Evolutionary conservation across 2,329 filamentous ascomycete species (phyloP), one percentile per base, ranked within the genome.

Genomic region (Neodidymelliopsis sp.): DNA sequence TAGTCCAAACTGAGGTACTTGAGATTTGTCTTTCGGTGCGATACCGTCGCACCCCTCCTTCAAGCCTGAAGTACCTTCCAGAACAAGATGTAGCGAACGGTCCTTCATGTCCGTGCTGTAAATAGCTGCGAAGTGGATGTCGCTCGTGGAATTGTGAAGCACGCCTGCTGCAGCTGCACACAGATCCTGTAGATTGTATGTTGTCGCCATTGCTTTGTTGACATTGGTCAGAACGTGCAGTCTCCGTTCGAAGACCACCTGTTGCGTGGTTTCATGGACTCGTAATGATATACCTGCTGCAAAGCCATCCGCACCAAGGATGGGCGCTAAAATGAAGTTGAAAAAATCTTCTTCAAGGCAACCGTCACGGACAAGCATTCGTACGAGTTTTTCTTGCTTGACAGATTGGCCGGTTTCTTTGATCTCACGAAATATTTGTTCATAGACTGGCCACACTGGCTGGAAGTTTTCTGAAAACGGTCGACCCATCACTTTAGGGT

Each of bases 281-380:
- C 88, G 88, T 62, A 91, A 91, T 66, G 90, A 91, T 0, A 92
- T 70, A 1, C 87, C 89, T 44, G 87, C 82, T 8, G 91, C 86
- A 9, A 81, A 81, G 4, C 89, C 89, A 52, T 91, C 85, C 22
- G 79, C 79, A 3, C 88, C 89, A 3, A 92, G 81, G 42, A 92
- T 77, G 0, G 89, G 89, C 13, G 91, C 85, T 27, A 92, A 83
- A 0, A 84, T 87, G 87, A 88, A 91, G n/a, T 86, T 88, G 67
- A 92, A 91, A 65, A 88, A 92, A 0, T 86, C 84, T 65, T 93
- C 89, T 70, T 94, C 88, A 1, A 89, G 71, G 54, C 81, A 89
- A 1, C 84, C 83, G 54, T 85, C 81, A 9, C 89, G 82, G 30
- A 81, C 77, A 13, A 93, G 79, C 62, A 91, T 90, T 1, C 92